Evolutionary conservation across 2,329 filamentous ascomycete species (phyloP).

Genomic region (Botrytis medusae): DNA sequence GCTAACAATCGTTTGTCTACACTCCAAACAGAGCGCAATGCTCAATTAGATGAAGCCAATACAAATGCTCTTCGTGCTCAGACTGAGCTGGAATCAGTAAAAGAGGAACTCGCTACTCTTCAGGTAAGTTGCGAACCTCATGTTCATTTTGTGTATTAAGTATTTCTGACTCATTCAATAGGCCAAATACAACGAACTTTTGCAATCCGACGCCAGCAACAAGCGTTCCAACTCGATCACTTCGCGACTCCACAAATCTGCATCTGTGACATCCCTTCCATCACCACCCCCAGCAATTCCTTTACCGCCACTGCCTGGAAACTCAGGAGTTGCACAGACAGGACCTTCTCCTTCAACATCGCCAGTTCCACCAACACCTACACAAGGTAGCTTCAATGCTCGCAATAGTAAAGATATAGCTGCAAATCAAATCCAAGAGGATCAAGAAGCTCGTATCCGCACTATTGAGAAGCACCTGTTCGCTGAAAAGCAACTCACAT

Average conservation of each 20-base stretch:
- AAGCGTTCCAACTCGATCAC: constrained; percentile 58
- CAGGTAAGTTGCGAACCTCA: constrained; percentile 47
- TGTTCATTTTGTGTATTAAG: not conserved
- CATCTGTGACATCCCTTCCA: constrained; percentile 78
- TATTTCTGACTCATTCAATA: constrained; percentile 38
- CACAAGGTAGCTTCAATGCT: constrained; percentile 49
- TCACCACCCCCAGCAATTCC: constrained; percentile 95
- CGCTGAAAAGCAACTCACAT: constrained; percentile 93
- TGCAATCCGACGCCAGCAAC: constrained; percentile 36
- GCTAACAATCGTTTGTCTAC: constrained; percentile 84
- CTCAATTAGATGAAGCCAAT: constrained; percentile 77
- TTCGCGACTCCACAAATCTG: constrained; percentile 68
- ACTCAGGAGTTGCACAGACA: constrained; percentile 48
- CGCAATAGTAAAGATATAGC: constrained; percentile 77
- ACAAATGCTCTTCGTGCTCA: constrained; percentile 62
- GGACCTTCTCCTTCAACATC: constrained; percentile 42
- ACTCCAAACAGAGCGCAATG: constrained; percentile 70
- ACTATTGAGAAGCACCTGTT: constrained; percentile 96
- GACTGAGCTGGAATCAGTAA: constrained; percentile 65
- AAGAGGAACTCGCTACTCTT: constrained; percentile 70
- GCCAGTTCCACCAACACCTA: constrained; percentile 51
- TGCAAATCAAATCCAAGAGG: constrained; percentile 80
- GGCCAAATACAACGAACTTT: constrained; percentile 60
- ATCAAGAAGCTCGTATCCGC: constrained; percentile 91
- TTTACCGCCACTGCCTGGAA: constrained; percentile 81